These are phyloP conservation scores for Fraxinus platypoda DNA, from an alignment of 305 asterid genomes.

Conservation along the genomic window DNA sequence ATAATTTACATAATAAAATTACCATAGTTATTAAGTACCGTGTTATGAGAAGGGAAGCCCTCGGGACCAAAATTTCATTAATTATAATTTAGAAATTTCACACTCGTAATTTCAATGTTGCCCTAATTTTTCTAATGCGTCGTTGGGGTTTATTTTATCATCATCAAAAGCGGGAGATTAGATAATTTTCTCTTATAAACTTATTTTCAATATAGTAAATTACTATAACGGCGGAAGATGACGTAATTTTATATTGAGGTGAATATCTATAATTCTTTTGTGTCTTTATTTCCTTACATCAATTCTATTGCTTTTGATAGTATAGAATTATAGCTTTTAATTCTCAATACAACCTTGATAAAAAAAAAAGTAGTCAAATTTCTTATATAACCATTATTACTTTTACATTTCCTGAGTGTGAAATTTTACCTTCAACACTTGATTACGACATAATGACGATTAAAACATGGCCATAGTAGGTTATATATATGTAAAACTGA, in stretches of 20 bases:
- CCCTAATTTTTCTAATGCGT: not conserved
- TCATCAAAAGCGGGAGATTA: not conserved
- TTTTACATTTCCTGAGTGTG: not conserved
- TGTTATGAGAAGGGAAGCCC: not conserved
- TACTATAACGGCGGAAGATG: not conserved
- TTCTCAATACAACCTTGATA: not conserved
- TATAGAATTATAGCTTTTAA: no score
- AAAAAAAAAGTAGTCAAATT: not conserved
- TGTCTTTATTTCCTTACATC: not conserved
- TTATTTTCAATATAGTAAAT: no score
- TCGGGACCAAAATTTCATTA: not conserved
- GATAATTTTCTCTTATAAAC: not conserved
- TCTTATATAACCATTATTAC: no score
- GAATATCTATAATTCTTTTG: not conserved
- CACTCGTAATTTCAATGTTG: not conserved
- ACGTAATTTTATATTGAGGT: not conserved
- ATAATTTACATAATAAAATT: no score
- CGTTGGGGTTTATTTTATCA: not conserved
- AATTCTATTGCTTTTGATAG: no score
- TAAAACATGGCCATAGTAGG: not conserved
- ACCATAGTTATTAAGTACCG: no score
- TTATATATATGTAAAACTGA: not conserved
- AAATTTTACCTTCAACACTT: not conserved
- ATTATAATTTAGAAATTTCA: not conserved
- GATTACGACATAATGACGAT: not conserved